Evolutionary conservation across 768 basidiomycete species (phyloP), one percentile per base, ranked within the genome.

Genomic region (Fistulinella prunicolor): DNA sequence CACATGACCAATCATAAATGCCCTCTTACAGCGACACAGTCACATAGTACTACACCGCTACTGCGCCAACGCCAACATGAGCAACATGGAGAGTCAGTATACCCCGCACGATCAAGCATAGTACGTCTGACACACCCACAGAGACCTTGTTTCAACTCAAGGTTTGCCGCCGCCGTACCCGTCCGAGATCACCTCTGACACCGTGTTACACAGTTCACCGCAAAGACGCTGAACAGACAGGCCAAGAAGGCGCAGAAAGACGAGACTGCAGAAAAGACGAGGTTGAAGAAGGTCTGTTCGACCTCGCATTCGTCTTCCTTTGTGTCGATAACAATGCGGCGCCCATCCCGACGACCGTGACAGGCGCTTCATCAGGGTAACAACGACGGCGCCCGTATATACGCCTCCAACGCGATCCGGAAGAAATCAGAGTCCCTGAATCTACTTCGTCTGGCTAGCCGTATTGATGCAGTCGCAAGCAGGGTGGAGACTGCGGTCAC

Each of bases 131-230:
- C 42, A 23, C 46, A 17, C 49, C 29, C 57, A 5, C 66, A 99
- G 95, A 98, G 73, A 94, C 91, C 24, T 78, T 98, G n/a, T 99
- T 99, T 64, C 92, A 97, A 71, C 87, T 99, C 60, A 99, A 99
- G 81, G 95, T 94, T 50, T 39, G 68, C 53, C 46, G 36, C 43
- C 38, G 41, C 49, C 28, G 17, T 49, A 32, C 51, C 44, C 47
- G 23, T 43, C 38, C 39, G 44, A 49, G 47, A 47, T 42, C 47
- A 40, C 14, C 41, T 50, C 57, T 57, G 44, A 56, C 44, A 20
- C 39, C 40, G 22, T 38, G 23, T 21, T 40, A 17, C 41, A 51
- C 53, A 99, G 95, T 98, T 99, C 76, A 99, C 96, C 17, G 94
- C 96, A 53, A 99, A 98, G 81, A 83, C 91, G 29, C 79, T 99